phyloP scores from a whole-genome alignment of 805 yeast species.

The Kuraishia piskuri region DNA sequence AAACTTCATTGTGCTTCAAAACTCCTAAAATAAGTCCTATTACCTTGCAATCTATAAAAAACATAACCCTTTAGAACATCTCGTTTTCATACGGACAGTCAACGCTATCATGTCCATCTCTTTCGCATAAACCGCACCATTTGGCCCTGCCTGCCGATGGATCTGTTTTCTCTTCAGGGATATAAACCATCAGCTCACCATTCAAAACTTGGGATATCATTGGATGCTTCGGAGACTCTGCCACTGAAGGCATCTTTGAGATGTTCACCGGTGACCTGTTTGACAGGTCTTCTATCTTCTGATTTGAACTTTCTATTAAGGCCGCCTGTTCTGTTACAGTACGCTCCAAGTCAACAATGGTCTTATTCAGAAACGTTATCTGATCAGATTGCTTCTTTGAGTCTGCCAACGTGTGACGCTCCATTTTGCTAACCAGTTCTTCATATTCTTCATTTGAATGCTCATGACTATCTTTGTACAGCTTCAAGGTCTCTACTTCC shows the following conservation, averaged over 20 bases:
- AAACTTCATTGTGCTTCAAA: background rate
- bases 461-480: background rate
- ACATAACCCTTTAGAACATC: conserved; percentile 27
- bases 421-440: background rate
- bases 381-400: background rate
- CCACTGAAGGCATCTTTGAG: background rate
- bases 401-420: background rate
- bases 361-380: background rate
- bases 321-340: background rate
- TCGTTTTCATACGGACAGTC: conserved; percentile 83
- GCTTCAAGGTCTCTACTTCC: background rate
- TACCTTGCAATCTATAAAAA: conserved; percentile 1
- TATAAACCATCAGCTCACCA: conserved; percentile 36
- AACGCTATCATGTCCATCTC: conserved; percentile 78
- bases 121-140: conserved; percentile 94
- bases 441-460: background rate
- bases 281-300: background rate
- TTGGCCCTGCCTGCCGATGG: conserved; percentile 65
- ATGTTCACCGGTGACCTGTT: background rate
- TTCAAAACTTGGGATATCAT: conserved; percentile 11
- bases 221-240: background rate
- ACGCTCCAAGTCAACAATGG: background rate
- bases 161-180: conserved; percentile 42
- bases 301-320: background rate
- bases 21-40: no score